Conservation (phyloP, 2,329 filamentous ascomycete species). For the Colletotrichum liriopes region DNA sequence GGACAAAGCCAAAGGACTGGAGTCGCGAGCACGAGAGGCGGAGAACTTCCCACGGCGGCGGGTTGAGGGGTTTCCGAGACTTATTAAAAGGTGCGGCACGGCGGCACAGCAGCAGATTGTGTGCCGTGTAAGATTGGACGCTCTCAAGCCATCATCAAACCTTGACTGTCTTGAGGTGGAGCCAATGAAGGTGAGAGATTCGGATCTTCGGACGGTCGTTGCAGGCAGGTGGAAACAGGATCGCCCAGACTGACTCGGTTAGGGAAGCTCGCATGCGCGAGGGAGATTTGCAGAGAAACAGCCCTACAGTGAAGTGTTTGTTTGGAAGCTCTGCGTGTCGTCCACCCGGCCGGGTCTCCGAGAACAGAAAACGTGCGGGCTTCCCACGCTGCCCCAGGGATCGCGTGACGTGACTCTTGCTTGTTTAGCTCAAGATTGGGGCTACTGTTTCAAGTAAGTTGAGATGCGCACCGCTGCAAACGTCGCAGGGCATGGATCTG, state of each 20-base stretch:
- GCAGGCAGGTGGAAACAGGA: slow-evolving; percentile 20
- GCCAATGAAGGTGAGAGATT: slow-evolving; percentile 38
- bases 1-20: not conserved
- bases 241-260: slow-evolving; percentile 33
- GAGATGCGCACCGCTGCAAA: slow-evolving; percentile 21
- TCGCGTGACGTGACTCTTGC: slow-evolving; percentile 31
- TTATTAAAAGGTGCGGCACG: not conserved
- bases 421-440: slow-evolving; percentile 30
- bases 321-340: not conserved
- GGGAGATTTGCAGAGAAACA: not conserved
- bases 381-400: slow-evolving; percentile 19
- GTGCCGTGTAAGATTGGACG: slow-evolving; percentile 12
- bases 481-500: slow-evolving; percentile 27
- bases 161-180: slow-evolving; percentile 38
- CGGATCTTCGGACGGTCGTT: slow-evolving; percentile 31
- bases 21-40: not conserved
- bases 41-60: accelerated
- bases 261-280: slow-evolving; percentile 3
- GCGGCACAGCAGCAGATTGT: slow-evolving; percentile 10
- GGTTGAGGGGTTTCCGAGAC: not conserved
- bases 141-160: slow-evolving; percentile 28
- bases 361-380: not conserved
- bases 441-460: slow-evolving; percentile 32
- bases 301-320: slow-evolving; percentile 1
- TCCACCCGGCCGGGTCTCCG: not conserved